Base-by-base conservation (phyloP, 192 early-diverging fungal species). In the Allomyces macrogynus region DNA sequence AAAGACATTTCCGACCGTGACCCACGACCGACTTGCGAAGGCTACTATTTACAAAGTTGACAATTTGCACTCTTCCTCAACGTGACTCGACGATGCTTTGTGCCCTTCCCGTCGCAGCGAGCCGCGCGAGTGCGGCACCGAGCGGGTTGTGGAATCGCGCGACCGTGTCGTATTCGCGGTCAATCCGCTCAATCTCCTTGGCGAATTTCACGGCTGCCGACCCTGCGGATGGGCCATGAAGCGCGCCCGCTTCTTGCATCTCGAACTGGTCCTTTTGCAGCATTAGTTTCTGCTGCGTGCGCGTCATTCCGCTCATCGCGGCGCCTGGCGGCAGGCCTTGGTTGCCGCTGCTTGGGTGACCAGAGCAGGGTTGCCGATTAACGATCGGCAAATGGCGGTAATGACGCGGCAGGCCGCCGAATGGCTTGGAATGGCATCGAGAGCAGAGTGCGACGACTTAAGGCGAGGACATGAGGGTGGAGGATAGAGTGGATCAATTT, bases 111-210 rank as follows among this genome's bases (percentile, higher is more conserved):
- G 32, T 40, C 7, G 49, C 49, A 20, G 49, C 12, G 16, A 57
- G 16, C 16, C 49, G 49, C 20, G 16, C 49, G 3, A 57, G 49
- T 20, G 49, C 49, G 3, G 16, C 16, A 16, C 49, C 49, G 16
- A 57, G 49, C 49, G 49, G 49, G 20, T 57, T 16, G 20, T 57
- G 49, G 49, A 57, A 57, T n/a, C 49, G 49, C 16, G 49, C 49
- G 16, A 57, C 49, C 3, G 49, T 57, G 3, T 14, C 49, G 49
- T 57, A 57, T 5, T 57, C 49, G 49, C 49, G 49, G 49, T 57
- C 49, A n/a, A 57, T 57, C 49, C 49, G 49, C 49, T 57, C 49
- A 57, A 57, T 57, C 5, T 57, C 49, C 49, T 57, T 57, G 49
- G 49, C 49, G 20, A 57, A 57, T n/a, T 57, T 57, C 16, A 57